Base-by-base conservation (phyloP, 164 flowering plant species). In the Stephania yunnanensis region DNA sequence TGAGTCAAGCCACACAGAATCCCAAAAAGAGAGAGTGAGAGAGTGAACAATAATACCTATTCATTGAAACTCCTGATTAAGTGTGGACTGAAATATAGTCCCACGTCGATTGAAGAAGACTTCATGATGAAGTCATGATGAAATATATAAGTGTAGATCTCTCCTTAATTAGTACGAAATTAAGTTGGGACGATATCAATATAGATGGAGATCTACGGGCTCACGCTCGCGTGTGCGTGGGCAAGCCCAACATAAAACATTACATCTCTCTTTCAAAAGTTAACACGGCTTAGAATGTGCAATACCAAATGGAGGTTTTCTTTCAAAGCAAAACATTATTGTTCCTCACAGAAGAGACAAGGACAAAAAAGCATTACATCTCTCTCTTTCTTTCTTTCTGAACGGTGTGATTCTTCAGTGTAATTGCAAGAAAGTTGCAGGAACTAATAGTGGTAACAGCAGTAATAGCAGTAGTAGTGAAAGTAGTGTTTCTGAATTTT, bases 271-370 rank as follows among this genome's bases (percentile, higher is more conserved):
- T 36, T 36, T 36, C 42, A 36, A 36, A 67, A 67, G 20, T 66
- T 2, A 44, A 22, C 63, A 67, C 29, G 22, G 19, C 22, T 44
- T 61, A 50, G 53, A 20, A n/a, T 74, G 58, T 36, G 64, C 69
- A 53, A 69, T 46, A 52, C 75, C 69, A 71, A 53, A 67, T 79
- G 68, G 66, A 76, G 68, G 44, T 67, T 76, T 73, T 53, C 69
- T 72, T 63, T 71, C 76, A 70, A 70, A 71, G 68, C 17, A 58
- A 29, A 61, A 31, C 68, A 46, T 76, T 64, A 76, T 30, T 55
- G 48, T 17, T 58, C 20, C 65, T 63, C 30, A 29, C 1, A 46
- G n/a, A 42, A 71, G 68, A 75, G 64, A 67, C 71, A 64, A 69
- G 76, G 71, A 31, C n/a, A 74, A 46, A 70, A 30, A 31, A 31